Evolutionary conservation across 257 asterid species (phyloP), one percentile per base, ranked within the genome.

Genomic region (Solanum rostratum): DNA sequence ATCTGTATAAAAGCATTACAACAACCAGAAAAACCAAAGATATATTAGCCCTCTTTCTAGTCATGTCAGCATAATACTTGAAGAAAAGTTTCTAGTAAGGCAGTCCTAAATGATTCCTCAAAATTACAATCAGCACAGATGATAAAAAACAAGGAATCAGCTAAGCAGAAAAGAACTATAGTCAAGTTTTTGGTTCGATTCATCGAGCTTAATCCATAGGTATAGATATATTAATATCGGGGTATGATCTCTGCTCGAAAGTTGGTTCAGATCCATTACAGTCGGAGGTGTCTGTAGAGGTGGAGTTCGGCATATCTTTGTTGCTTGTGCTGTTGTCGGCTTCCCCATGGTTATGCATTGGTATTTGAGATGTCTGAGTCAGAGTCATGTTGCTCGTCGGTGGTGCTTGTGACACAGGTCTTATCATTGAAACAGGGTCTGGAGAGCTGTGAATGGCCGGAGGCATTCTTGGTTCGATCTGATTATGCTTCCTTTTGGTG

Each of bases 221-320:
- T 22, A 92, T 86, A 5, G 95, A 91, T 49, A 93, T 79, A 84
- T 95, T 93, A 83, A 95, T 94, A 84, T 95, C 98, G 1, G 98
- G 98, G 81, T 92, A 91, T 20, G 92, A 88, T 86, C 92, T 89
- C 88, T 88, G 94, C 79, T 92, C 88, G 0, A 85, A 87, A n/a
- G 86, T 83, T 4, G 90, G 93, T 55, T 86, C 92, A 0, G 92
- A 86, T 45, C 90, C 92, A 1, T 95, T 92, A 92, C 95, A 93
- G 55, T 90, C 92, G 2, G 92, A 88, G 24, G 88, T 90, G 53
- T 91, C 93, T 7, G 94, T 90, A 7, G 95, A 86, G 1, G 94
- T 89, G 2, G 98, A 90, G 74, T 91, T 90, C 3, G 88, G 90
- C 54, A 49, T 85, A 1, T 90, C 96, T 85, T 85, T 91, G 27